Percentiles rank a stretch among this genome's conserved stretches.
phyloP scores from a whole-genome alignment of 1,284 basidiomycete species.

The Ceratobasidium papillatum region DNA sequence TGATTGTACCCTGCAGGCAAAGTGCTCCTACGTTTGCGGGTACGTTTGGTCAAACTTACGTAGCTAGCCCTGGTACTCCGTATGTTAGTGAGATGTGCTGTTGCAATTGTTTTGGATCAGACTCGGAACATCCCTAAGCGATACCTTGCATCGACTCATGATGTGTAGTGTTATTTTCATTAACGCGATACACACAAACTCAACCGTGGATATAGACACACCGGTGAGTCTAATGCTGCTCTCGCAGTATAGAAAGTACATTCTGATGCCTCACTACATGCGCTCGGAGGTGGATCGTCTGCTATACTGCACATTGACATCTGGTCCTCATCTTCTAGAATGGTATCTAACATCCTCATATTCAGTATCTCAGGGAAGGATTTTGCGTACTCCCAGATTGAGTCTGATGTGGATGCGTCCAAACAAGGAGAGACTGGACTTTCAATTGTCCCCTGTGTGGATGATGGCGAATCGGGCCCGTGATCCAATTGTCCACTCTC shows the following conservation, averaged over 20 bases:
- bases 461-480: constrained; percentile 14
- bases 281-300: constrained; percentile 2
- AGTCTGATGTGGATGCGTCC: neutral
- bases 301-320: neutral
- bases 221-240: neutral
- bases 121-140: too few species aligned
- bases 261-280: constrained; percentile 1
- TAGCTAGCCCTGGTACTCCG: too few species aligned
- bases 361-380: neutral
- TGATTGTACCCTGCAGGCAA: too few species aligned
- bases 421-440: constrained; percentile 11
- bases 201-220: constrained; percentile 1
- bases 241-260: constrained; percentile 19
- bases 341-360: constrained; percentile 30
- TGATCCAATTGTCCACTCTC: neutral
- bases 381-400: neutral
- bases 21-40: too few species aligned
- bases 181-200: constrained; percentile 1
- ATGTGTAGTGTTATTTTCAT: neutral
- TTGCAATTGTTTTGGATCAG: too few species aligned
- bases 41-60: too few species aligned
- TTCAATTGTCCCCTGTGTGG: constrained; percentile 2
- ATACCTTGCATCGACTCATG: neutral
- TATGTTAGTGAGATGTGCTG: too few species aligned
- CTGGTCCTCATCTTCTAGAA: constrained; percentile 30